Evolutionary conservation across 768 basidiomycete species (phyloP).

Genomic region (Steccherinum ochraceum): DNA sequence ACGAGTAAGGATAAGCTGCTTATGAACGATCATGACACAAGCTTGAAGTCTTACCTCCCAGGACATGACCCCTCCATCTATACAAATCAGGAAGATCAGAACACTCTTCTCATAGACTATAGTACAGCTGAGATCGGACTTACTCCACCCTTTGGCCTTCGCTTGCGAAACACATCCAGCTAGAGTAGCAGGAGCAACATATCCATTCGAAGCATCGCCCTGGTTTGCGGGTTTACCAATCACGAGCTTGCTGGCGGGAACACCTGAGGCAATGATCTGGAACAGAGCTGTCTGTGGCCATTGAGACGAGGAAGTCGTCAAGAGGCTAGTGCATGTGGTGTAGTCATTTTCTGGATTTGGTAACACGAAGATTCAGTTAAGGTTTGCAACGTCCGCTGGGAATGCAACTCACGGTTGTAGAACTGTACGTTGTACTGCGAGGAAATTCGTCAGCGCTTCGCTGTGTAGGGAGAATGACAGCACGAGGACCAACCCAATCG

Average conservation of each 20-base stretch:
- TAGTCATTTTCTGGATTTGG: slow-evolving; percentile 51
- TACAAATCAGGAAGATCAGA: no score
- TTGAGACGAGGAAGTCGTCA: slow-evolving; percentile 47
- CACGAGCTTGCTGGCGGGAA: slow-evolving; percentile 43
- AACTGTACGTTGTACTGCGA: slow-evolving; percentile 38
- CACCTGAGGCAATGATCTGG: slow-evolving; percentile 44
- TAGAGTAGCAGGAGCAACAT: slow-evolving; percentile 50
- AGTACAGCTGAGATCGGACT: slow-evolving; percentile 29
- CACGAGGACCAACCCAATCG: slow-evolving; percentile 36
- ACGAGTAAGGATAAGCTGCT: background rate
- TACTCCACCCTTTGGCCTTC: slow-evolving; percentile 60
- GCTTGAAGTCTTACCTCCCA: slow-evolving; percentile 37
- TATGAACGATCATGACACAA: background rate
- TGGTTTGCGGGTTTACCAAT: slow-evolving; percentile 47
- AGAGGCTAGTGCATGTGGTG: slow-evolving; percentile 53
- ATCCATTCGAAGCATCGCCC: slow-evolving; percentile 43
- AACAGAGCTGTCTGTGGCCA: slow-evolving; percentile 60
- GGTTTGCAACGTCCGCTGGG: background rate
- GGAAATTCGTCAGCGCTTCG: background rate
- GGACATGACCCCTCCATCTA: slow-evolving; percentile 33
- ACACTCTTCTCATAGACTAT: no score
- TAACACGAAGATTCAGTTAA: no score
- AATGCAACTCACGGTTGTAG: slow-evolving; percentile 26
- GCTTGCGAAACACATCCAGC: slow-evolving; percentile 57
- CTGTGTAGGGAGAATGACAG: background rate